These are phyloP conservation scores for Viola pubescens DNA, from an alignment of 441 rosid species.

Conservation along the genomic window DNA sequence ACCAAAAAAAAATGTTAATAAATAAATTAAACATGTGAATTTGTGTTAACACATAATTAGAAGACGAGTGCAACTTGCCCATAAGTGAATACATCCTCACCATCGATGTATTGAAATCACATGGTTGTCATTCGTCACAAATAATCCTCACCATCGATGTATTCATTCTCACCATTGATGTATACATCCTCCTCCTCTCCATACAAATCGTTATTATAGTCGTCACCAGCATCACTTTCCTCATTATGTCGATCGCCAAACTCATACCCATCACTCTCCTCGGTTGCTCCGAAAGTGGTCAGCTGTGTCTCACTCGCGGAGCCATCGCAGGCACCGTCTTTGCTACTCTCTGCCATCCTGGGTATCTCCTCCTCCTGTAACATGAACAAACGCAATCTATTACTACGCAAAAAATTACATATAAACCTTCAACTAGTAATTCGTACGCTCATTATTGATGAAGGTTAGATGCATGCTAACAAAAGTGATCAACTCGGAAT, in stretches of 20 bases:
- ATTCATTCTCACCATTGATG: not conserved
- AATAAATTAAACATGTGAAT: no score
- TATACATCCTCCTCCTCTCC: not conserved
- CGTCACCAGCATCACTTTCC: not conserved
- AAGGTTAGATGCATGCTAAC: not conserved
- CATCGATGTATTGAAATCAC: not conserved
- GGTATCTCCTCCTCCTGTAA: conserved; percentile 3
- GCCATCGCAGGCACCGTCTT: not conserved
- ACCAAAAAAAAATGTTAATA: no score
- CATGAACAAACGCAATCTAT: not conserved
- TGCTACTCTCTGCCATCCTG: not conserved
- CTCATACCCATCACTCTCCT: not conserved
- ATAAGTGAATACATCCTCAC: not conserved
- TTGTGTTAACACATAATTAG: not conserved
- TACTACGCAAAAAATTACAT: not conserved
- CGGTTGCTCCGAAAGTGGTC: not conserved
- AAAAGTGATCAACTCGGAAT: not conserved
- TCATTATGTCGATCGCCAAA: not conserved
- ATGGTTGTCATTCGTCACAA: not conserved
- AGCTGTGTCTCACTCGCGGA: not conserved
- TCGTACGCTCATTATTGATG: not conserved
- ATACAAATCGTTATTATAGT: not conserved
- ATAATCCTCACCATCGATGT: not conserved
- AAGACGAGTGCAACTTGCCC: not conserved
- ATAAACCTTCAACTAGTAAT: not conserved